A percentile compares a stretch with the other conserved stretches of the same genome.
Evolutionary conservation across 768 basidiomycete species (phyloP).

Genomic region (Tubosaeta brunneosetosa): DNA sequence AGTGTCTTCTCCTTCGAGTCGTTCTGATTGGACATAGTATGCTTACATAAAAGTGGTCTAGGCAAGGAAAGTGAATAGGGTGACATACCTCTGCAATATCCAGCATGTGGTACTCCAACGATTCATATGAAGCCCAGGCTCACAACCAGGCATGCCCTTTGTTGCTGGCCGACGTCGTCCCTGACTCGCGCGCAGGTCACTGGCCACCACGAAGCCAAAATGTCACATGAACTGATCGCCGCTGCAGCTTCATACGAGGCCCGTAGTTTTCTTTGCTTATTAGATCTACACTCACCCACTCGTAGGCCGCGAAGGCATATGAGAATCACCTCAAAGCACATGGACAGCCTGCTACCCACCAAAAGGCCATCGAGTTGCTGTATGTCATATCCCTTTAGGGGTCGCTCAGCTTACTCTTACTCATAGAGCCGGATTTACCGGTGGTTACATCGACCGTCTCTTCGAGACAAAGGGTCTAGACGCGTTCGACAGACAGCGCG

Average conservation of each 20-base stretch:
- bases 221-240: slow-evolving; percentile 26
- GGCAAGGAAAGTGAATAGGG: background rate
- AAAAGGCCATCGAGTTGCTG: slow-evolving; percentile 22
- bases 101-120: slow-evolving; percentile 19
- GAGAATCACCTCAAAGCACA: slow-evolving; percentile 15
- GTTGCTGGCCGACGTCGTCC: background rate
- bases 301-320: slow-evolving; percentile 29
- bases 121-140: slow-evolving; percentile 25
- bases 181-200: slow-evolving; percentile 8
- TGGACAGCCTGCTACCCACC: slow-evolving; percentile 23
- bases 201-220: slow-evolving; percentile 17
- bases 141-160: slow-evolving; percentile 8
- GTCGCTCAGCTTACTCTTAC: background rate
- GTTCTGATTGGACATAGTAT: no score
- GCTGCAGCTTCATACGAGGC: slow-evolving; percentile 29
- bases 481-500: slow-evolving; percentile 12
- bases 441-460: slow-evolving; percentile 23
- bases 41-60: no score
- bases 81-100: no score
- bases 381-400: slow-evolving; percentile 2
- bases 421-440: slow-evolving; percentile 23
- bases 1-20: no score
- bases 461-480: slow-evolving; percentile 26
- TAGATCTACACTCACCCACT: background rate
- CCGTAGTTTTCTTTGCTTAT: background rate